phyloP scores from a whole-genome alignment of 2,329 filamentous ascomycete species.

The Fusarium protoensiforme region DNA sequence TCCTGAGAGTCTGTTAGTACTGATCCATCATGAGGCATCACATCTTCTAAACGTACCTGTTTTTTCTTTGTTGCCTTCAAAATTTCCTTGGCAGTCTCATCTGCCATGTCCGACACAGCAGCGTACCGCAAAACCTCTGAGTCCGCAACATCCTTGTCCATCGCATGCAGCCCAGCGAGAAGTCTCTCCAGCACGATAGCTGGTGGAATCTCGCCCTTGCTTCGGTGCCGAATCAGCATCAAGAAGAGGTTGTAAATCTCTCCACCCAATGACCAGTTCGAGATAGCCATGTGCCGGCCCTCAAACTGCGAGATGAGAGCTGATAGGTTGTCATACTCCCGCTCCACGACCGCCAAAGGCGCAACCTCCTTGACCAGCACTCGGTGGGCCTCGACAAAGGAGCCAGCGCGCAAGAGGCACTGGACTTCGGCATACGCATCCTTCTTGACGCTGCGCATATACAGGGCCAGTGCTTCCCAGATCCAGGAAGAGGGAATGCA shows the following conservation, averaged over 20 bases:
- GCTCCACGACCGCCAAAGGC: constrained; percentile 83
- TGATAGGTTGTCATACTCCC: constrained; percentile 78
- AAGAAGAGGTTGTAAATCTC: constrained; percentile 79
- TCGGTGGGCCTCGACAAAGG: constrained; percentile 83
- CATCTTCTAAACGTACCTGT: constrained; percentile 58
- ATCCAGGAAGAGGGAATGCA: constrained; percentile 82
- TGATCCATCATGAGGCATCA: not conserved
- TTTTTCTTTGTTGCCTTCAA: constrained; percentile 65
- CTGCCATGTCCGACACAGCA: constrained; percentile 85
- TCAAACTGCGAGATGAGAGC: constrained; percentile 79
- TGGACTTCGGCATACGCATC: constrained; percentile 78
- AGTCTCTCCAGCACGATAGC: constrained; percentile 65
- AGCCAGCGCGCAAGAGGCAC: constrained; percentile 81
- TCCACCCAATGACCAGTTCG: constrained; percentile 82
- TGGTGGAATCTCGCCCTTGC: constrained; percentile 53
- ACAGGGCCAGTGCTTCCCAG: constrained; percentile 86
- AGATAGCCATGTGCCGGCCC: constrained; percentile 68
- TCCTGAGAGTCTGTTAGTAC: constrained; percentile 44
- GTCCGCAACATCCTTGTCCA: constrained; percentile 58
- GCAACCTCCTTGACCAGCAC: constrained; percentile 85
- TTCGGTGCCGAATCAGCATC: constrained; percentile 58
- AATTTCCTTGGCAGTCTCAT: constrained; percentile 75
- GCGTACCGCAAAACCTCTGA: constrained; percentile 68
- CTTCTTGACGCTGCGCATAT: constrained; percentile 78
- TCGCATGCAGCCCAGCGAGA: constrained; percentile 65